These are phyloP conservation scores for Calendula officinalis DNA, from an alignment of 129 eudicot species.

Conservation along the genomic window DNA sequence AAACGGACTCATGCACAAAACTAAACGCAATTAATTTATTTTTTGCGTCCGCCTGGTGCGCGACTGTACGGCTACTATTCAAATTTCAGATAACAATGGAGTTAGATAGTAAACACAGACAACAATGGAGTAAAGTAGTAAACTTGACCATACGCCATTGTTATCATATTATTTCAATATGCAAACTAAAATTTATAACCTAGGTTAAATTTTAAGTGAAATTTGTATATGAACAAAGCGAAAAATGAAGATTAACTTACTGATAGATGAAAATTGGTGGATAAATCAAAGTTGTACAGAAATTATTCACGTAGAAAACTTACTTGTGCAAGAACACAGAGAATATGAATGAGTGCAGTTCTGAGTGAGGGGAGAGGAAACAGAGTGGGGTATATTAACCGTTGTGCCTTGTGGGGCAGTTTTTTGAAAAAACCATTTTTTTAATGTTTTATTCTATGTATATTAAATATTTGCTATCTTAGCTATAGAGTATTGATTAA, in stretches of 20 bases:
- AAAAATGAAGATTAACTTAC: constrained; percentile 2
- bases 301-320: not conserved
- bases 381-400: not conserved
- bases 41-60: constrained; percentile 5
- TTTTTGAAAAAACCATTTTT: too few relatives aligned
- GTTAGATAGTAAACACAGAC: not conserved
- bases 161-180: not conserved
- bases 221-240: not conserved
- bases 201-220: not conserved
- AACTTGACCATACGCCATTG: not conserved
- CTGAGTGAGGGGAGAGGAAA: not conserved
- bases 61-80: too few relatives aligned
- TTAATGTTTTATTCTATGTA: too few relatives aligned
- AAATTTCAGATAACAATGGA: too few relatives aligned
- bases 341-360: not conserved
- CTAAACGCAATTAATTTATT: not conserved
- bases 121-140: not conserved
- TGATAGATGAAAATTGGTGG: not conserved
- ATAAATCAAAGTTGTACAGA: not conserved
- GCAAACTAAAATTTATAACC: not conserved
- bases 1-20: not conserved
- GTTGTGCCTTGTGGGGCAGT: too few relatives aligned
- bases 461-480: too few relatives aligned
- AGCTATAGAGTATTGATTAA: too few relatives aligned
- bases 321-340: not conserved